These are phyloP conservation scores for Colletotrichum sp. DNA, from an alignment of 2,329 filamentous ascomycete genomes.

Conservation along the genomic window DNA sequence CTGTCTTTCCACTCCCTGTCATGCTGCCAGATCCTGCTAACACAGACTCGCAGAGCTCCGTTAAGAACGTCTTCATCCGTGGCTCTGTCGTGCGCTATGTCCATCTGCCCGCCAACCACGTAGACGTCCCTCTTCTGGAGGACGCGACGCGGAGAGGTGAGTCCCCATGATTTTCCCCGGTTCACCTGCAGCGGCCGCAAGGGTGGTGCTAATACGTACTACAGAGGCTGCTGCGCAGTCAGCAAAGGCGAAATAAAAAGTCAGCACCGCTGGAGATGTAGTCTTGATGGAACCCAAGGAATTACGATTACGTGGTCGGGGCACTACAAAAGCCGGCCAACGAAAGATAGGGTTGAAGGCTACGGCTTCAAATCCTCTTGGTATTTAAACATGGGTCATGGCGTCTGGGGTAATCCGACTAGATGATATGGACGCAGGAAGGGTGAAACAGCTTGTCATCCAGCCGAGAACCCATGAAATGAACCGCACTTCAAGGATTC, in stretches of 20 bases:
- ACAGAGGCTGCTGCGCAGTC: slow-evolving; percentile 64
- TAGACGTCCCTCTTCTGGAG: slow-evolving; percentile 86
- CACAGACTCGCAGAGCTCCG: slow-evolving; percentile 59
- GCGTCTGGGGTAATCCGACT: neutral
- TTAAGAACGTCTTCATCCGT: slow-evolving; percentile 96
- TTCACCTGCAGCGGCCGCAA: neutral
- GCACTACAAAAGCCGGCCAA: slow-evolving; percentile 8
- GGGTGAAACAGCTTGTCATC: neutral
- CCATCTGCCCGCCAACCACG: slow-evolving; percentile 80
- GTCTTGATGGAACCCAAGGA: neutral
- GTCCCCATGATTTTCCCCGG: slow-evolving; percentile 18
- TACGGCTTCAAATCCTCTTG: neutral
- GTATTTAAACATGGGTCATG: neutral
- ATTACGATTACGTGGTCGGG: slow-evolving; percentile 1
- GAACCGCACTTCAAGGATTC: neutral
- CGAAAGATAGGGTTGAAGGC: neutral
- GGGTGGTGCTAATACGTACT: slow-evolving; percentile 3
- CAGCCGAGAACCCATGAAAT: neutral
- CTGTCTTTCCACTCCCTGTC: neutral
- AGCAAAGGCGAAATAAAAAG: slow-evolving; percentile 55
- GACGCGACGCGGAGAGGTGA: slow-evolving; percentile 88
- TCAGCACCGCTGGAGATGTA: neutral
- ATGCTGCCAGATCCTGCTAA: neutral
- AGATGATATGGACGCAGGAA: neutral
- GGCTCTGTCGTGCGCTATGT: slow-evolving; percentile 94